These are phyloP conservation scores for Phaeosphaeria sp. DNA, from an alignment of 2,329 filamentous ascomycete genomes.

Conservation along the genomic window DNA sequence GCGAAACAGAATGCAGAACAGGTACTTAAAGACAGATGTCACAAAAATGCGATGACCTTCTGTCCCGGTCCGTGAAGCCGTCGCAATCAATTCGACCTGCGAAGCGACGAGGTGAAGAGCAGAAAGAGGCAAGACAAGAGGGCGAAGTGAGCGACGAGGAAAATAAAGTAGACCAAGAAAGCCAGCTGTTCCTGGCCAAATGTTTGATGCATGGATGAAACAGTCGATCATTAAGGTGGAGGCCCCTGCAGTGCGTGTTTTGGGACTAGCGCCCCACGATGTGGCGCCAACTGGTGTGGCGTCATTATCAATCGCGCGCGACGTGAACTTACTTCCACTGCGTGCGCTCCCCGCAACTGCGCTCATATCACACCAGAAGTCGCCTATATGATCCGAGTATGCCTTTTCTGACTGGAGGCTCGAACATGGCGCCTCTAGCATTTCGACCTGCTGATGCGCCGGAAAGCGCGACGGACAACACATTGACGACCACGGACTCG, in stretches of 20 bases:
- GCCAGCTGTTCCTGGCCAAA: constrained; percentile 40
- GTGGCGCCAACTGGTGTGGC: constrained; percentile 30
- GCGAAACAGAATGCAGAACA: not conserved
- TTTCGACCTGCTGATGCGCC: constrained; percentile 28
- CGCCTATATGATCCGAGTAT: constrained; percentile 16
- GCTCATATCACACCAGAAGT: too few relatives aligned
- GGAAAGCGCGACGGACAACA: constrained; percentile 4
- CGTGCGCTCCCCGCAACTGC: too few relatives aligned
- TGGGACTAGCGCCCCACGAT: constrained; percentile 28
- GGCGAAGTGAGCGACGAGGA: constrained; percentile 12
- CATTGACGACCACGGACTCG: constrained; percentile 3
- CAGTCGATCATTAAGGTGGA: constrained; percentile 31
- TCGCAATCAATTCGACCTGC: constrained; percentile 26
- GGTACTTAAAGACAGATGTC: constrained; percentile 9
- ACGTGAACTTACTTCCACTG: not conserved
- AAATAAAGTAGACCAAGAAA: constrained; percentile 27
- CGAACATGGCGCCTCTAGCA: constrained; percentile 33
- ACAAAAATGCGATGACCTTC: constrained; percentile 13
- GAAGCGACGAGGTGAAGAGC: constrained; percentile 13
- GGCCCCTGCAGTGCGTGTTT: constrained; percentile 26
- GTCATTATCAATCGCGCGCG: constrained; percentile 25
- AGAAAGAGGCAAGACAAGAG: constrained; percentile 12
- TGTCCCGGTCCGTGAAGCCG: constrained; percentile 30
- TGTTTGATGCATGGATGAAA: constrained; percentile 44
- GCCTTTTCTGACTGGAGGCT: constrained; percentile 32